Evolutionary conservation across 2,329 filamentous ascomycete genomes (phyloP).

Genomic region (Exophiala aquamarina): DNA sequence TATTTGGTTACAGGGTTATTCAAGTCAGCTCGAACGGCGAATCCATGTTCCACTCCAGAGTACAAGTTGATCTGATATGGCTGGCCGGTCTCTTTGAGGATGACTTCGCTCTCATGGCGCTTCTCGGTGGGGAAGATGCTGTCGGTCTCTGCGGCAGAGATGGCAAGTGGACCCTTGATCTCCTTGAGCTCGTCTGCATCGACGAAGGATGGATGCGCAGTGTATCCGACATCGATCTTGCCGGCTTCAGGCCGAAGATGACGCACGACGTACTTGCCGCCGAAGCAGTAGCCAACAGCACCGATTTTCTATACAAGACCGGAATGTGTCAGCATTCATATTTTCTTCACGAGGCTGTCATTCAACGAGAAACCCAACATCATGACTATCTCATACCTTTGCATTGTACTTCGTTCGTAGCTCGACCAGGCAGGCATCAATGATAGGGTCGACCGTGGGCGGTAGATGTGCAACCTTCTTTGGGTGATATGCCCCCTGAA

Average conservation of each 20-base stretch:
- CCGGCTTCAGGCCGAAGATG: slow-evolving; percentile 61
- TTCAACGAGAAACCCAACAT: not conserved
- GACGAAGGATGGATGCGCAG: slow-evolving; percentile 77
- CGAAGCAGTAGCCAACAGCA: slow-evolving; percentile 33
- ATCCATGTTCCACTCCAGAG: slow-evolving; percentile 71
- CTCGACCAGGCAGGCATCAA: slow-evolving; percentile 46
- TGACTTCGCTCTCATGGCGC: slow-evolving; percentile 65
- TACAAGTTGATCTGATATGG: slow-evolving; percentile 78
- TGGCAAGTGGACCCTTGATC: slow-evolving; percentile 67
- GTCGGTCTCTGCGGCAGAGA: slow-evolving; percentile 64
- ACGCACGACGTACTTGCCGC: slow-evolving; percentile 63
- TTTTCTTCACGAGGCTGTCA: not conserved
- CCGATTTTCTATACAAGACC: slow-evolving; percentile 29
- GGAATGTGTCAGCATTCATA: slow-evolving; percentile 4
- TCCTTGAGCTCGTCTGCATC: slow-evolving; percentile 63
- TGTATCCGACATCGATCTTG: slow-evolving; percentile 66
- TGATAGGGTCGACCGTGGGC: slow-evolving; percentile 52
- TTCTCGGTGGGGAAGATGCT: slow-evolving; percentile 64
- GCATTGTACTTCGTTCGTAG: slow-evolving; percentile 31
- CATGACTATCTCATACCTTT: slow-evolving; percentile 24
- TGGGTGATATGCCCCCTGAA: slow-evolving; percentile 34
- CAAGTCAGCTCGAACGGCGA: slow-evolving; percentile 67
- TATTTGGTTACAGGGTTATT: slow-evolving; percentile 60
- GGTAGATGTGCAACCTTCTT: slow-evolving; percentile 38
- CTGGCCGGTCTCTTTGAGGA: slow-evolving; percentile 56